A percentile compares a stretch with the other conserved stretches of the same genome.
These are phyloP conservation scores for Populus hybrid DNA, from an alignment of 441 rosid species.

Conservation along the genomic window DNA sequence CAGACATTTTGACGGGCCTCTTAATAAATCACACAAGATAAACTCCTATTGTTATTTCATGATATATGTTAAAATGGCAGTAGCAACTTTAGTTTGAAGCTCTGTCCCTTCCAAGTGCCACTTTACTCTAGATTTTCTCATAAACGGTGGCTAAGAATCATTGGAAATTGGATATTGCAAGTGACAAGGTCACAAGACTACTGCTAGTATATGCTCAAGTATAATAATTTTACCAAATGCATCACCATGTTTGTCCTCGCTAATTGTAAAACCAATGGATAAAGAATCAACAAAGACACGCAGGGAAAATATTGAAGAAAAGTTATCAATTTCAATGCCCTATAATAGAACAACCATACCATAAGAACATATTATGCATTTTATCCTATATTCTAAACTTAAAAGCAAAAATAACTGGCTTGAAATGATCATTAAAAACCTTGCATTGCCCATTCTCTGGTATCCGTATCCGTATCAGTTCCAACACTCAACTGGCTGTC, in stretches of 20 bases:
- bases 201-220: neutral
- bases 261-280: neutral
- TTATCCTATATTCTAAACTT: neutral
- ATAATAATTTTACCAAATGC: neutral
- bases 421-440: slow-evolving; percentile 28
- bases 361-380: neutral
- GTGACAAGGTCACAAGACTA: neutral
- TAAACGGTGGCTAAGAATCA: neutral
- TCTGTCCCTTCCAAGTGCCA: neutral
- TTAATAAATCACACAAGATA: neutral
- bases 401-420: neutral
- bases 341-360: neutral
- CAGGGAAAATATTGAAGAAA: neutral
- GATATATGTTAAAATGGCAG: neutral
- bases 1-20: neutral
- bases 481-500: slow-evolving; percentile 48
- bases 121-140: neutral
- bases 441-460: slow-evolving; percentile 74
- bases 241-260: neutral
- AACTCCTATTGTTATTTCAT: neutral
- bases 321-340: neutral
- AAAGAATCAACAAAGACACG: neutral
- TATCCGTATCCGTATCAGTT: slow-evolving; percentile 39
- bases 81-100: neutral
- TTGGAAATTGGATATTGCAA: neutral